These are phyloP conservation scores for Mucor velutinosus DNA, from an alignment of 371 early-diverging fungal species.

Conservation along the genomic window DNA sequence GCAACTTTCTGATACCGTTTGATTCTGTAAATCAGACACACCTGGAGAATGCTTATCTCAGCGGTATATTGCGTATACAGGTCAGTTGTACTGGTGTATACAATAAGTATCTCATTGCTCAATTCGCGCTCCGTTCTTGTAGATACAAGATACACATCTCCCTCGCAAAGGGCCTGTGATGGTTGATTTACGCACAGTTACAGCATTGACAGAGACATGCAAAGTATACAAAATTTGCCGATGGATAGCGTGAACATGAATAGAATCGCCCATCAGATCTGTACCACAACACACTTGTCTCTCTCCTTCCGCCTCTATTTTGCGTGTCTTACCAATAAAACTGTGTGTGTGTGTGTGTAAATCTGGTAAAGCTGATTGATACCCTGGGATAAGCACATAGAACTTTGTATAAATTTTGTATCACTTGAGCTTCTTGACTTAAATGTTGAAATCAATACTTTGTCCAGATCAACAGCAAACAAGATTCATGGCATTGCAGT, in stretches of 20 bases:
- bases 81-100: background rate
- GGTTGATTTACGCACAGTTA: background rate
- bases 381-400: background rate
- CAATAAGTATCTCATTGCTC: no score
- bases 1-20: background rate
- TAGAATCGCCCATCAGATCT: background rate
- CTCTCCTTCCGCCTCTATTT: no score
- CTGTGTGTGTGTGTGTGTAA: no score
- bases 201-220: background rate
- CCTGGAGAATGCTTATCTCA: background rate
- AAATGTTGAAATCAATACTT: background rate
- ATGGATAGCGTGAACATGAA: background rate
- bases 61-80: background rate
- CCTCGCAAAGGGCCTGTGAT: constrained; percentile 1
- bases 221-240: background rate
- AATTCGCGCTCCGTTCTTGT: background rate
- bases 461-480: background rate
- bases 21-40: background rate
- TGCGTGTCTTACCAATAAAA: no score
- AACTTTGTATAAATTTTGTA: background rate
- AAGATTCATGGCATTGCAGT: background rate
- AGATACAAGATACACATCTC: background rate
- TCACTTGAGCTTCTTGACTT: background rate
- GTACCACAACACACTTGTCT: background rate
- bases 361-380: no score